Evolutionary conservation across 768 basidiomycete species (phyloP).

Genomic region (Cytidiella melzeri): DNA sequence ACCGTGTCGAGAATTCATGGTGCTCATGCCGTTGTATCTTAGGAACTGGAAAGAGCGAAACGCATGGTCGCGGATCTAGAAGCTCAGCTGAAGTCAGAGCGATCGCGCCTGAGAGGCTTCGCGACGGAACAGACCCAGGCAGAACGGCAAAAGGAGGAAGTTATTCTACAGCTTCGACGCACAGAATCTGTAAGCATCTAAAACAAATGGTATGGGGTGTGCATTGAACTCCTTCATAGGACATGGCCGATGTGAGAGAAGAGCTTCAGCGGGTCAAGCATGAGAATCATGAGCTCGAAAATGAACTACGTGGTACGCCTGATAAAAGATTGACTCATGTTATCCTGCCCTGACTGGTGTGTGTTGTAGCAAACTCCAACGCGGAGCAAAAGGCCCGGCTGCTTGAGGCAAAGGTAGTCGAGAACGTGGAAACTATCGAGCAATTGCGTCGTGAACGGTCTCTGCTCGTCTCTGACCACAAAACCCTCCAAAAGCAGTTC

Average conservation of each 20-base stretch:
- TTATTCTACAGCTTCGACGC: conserved; percentile 58
- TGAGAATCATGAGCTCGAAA: conserved; percentile 68
- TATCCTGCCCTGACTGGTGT: not conserved
- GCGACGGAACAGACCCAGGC: conserved; percentile 56
- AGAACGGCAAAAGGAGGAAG: conserved; percentile 58
- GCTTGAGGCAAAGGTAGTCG: conserved; percentile 59
- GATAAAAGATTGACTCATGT: not conserved
- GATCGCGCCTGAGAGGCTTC: conserved; percentile 56
- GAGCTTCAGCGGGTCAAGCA: conserved; percentile 66
- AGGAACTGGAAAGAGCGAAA: conserved; percentile 73
- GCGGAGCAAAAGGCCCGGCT: conserved; percentile 70
- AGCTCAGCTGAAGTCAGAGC: conserved; percentile 62
- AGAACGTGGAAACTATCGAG: conserved; percentile 67
- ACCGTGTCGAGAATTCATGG: not conserved
- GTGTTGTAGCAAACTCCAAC: conserved; percentile 48
- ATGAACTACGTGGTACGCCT: conserved; percentile 60
- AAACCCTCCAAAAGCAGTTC: conserved; percentile 63
- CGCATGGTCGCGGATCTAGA: conserved; percentile 64
- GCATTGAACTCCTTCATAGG: too few relatives aligned
- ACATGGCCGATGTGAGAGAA: conserved; percentile 70
- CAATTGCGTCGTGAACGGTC: conserved; percentile 74
- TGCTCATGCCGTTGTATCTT: conserved; percentile 1
- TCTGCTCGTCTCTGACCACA: conserved; percentile 61
- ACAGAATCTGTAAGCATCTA: conserved; percentile 59
- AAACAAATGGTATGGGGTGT: too few relatives aligned